Percentiles rank a stretch among this genome's conserved stretches.
phyloP scores from a whole-genome alignment of 352 stramenopile genomes.

The Chrysophaeum taylorii region DNA sequence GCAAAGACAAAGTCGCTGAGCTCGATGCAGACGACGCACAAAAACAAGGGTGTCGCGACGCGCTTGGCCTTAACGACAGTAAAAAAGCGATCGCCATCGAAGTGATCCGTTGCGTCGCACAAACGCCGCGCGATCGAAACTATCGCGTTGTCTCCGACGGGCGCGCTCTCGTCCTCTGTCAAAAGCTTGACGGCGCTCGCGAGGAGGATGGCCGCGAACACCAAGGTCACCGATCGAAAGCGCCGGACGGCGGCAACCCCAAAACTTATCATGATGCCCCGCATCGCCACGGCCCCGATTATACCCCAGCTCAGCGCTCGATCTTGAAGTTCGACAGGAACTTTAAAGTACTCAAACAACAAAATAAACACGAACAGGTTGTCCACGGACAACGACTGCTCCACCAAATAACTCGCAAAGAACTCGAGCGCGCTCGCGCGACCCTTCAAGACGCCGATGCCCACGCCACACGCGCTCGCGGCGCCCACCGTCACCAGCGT shows the following conservation, averaged over 20 bases:
- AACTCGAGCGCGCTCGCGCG: not conserved
- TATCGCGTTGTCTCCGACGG: conserved; percentile 32
- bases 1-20: conserved; percentile 48
- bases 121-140: conserved; percentile 33
- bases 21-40: conserved; percentile 48
- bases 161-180: conserved; percentile 26
- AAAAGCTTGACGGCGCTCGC: conserved; percentile 36
- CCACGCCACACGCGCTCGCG: not conserved
- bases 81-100: conserved; percentile 45
- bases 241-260: conserved; percentile 36
- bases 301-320: conserved; percentile 43
- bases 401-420: conserved; percentile 27
- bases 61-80: no score
- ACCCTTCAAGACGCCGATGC: not conserved
- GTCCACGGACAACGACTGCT: conserved; percentile 45
- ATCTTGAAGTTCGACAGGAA: conserved; percentile 26
- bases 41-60: conserved; percentile 39
- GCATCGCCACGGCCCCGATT: conserved; percentile 38
- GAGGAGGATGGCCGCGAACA: conserved; percentile 42
- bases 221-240: conserved; percentile 37
- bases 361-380: conserved; percentile 54
- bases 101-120: conserved; percentile 30
- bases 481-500: not conserved
- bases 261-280: conserved; percentile 45
- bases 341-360: conserved; percentile 52